A percentile compares a stretch with the other conserved stretches of the same genome.
These are phyloP conservation scores for Zygoascus meyerae DNA, from an alignment of 1,139 yeast genomes.

Conservation along the genomic window DNA sequence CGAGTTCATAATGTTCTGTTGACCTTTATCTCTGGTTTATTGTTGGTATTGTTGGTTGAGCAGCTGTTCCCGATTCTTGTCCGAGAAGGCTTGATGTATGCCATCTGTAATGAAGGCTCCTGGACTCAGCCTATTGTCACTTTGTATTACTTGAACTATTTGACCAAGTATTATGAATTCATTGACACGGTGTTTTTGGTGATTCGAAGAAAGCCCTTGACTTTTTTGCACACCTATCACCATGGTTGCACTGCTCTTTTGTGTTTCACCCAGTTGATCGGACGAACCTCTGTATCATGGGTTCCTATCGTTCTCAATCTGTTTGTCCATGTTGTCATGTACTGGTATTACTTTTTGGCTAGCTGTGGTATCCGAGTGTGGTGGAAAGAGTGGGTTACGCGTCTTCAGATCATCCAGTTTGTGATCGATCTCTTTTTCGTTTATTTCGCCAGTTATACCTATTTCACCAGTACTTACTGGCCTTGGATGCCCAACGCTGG, in stretches of 20 bases:
- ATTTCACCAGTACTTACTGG: slow-evolving; percentile 38
- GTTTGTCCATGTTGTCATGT: slow-evolving; percentile 94
- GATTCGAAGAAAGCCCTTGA: slow-evolving; percentile 75
- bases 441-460: slow-evolving; percentile 79
- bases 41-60: slow-evolving; percentile 69
- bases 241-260: slow-evolving; percentile 97
- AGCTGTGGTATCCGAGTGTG: slow-evolving; percentile 94
- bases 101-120: slow-evolving; percentile 73
- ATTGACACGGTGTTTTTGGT: slow-evolving; percentile 90
- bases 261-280: slow-evolving; percentile 90
- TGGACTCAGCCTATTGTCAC: slow-evolving; percentile 84
- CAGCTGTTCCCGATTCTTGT: slow-evolving; percentile 79
- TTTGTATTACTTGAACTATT: slow-evolving; percentile 51
- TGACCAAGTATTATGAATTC: slow-evolving; percentile 58
- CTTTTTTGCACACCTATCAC: slow-evolving; percentile 92
- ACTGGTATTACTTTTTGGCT: slow-evolving; percentile 93
- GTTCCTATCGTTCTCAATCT: slow-evolving; percentile 86
- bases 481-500: slow-evolving; percentile 72
- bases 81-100: slow-evolving; percentile 73
- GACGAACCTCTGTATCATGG: slow-evolving; percentile 88
- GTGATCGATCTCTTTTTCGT: slow-evolving; percentile 83
- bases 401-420: slow-evolving; percentile 92
- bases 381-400: slow-evolving; percentile 99
- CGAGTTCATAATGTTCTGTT: slow-evolving; percentile 77
- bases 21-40: slow-evolving; percentile 61